Evolutionary conservation across 768 basidiomycete species (phyloP).

Genomic region (Phanerochaete carnosa): DNA sequence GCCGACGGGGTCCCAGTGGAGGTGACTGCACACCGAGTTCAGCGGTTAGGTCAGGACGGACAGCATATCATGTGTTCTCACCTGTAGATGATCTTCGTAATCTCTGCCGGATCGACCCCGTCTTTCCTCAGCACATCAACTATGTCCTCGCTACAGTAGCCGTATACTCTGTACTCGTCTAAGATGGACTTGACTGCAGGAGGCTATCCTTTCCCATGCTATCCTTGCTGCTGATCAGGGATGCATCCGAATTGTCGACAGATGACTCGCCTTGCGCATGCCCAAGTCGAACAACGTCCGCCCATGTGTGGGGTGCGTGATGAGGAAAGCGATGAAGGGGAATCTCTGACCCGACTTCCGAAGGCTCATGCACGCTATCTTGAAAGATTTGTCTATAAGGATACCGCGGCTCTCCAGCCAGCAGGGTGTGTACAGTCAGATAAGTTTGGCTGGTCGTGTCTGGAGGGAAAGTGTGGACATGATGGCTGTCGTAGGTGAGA

Average conservation of each 20-base stretch:
- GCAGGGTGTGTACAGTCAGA: conserved; percentile 5
- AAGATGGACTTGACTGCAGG: background rate
- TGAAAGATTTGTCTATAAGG: conserved; percentile 5
- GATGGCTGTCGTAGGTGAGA: too few relatives aligned
- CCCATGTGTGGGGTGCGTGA: conserved; percentile 43
- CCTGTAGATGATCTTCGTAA: conserved; percentile 36
- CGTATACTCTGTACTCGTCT: background rate
- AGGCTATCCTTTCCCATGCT: conserved; percentile 5
- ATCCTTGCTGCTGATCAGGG: too few relatives aligned
- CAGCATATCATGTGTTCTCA: background rate
- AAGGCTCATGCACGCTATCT: background rate
- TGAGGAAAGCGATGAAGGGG: conserved; percentile 53
- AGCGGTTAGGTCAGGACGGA: too few relatives aligned
- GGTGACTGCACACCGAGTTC: conserved; percentile 39
- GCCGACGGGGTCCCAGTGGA: conserved; percentile 53
- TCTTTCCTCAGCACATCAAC: conserved; percentile 47
- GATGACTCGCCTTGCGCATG: conserved; percentile 34
- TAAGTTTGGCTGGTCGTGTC: conserved; percentile 5
- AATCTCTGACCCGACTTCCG: background rate
- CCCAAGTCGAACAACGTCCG: conserved; percentile 56
- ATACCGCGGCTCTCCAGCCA: background rate
- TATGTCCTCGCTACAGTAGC: background rate
- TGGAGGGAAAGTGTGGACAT: conserved; percentile 2
- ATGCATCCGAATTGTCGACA: background rate
- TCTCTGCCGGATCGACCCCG: conserved; percentile 38